phyloP scores from a whole-genome alignment of 225 moss, liverwort and hornwort genomes.

The Ulota crispa region DNA sequence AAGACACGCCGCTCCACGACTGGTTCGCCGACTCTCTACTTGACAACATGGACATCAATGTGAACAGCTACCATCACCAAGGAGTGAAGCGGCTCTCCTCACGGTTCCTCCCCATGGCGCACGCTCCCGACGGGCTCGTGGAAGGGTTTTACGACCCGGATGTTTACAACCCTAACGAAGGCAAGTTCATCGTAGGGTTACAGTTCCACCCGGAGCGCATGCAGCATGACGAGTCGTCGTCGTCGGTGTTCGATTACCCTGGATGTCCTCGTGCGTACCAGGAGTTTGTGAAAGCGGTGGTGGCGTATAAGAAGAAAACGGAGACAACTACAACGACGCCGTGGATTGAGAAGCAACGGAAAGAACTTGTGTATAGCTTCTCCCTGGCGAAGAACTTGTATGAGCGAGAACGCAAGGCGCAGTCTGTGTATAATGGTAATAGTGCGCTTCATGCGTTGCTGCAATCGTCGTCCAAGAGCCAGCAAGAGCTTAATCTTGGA shows the following conservation, averaged over 20 bases:
- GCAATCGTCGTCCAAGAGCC: slow-evolving; percentile 35
- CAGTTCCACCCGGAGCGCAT: slow-evolving; percentile 99
- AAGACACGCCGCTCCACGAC: slow-evolving; percentile 66
- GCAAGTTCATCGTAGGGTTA: slow-evolving; percentile 88
- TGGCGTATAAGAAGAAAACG: slow-evolving; percentile 76
- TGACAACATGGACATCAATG: slow-evolving; percentile 65
- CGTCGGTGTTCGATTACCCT: slow-evolving; percentile 78
- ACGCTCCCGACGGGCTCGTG: slow-evolving; percentile 81
- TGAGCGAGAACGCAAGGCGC: slow-evolving; percentile 58
- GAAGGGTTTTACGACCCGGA: slow-evolving; percentile 95
- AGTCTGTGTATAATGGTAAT: slow-evolving; percentile 61
- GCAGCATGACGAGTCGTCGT: slow-evolving; percentile 57
- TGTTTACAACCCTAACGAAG: slow-evolving; percentile 73
- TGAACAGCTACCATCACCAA: slow-evolving; percentile 97
- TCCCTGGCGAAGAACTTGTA: slow-evolving; percentile 86
- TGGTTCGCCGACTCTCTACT: slow-evolving; percentile 79
- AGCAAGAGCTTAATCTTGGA: slow-evolving; percentile 73
- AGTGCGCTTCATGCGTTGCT: slow-evolving; percentile 57
- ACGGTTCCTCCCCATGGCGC: slow-evolving; percentile 88
- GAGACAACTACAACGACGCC: slow-evolving; percentile 33
- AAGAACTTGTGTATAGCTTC: slow-evolving; percentile 74
- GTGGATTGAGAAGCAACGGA: slow-evolving; percentile 69
- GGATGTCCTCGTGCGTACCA: slow-evolving; percentile 93
- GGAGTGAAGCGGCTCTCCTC: slow-evolving; percentile 88
- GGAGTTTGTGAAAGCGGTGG: slow-evolving; percentile 98